Base-by-base conservation (phyloP, 306 rosid genomes). In the Lablab purpureus region DNA sequence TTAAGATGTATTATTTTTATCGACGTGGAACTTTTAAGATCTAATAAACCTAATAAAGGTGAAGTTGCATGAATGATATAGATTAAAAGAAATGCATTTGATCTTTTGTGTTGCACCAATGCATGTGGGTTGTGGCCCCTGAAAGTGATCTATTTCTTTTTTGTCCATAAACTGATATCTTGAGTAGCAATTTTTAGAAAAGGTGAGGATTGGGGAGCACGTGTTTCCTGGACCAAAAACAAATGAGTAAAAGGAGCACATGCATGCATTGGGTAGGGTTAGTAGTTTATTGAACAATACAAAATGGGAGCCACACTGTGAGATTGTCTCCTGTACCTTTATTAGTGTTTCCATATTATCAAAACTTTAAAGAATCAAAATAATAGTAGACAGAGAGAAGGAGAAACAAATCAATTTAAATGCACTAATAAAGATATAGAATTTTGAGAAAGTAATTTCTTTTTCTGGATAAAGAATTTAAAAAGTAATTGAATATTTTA, bases 261-360 rank as follows among this genome's bases (percentile, higher is more conserved):
- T 59, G 66, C 65, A 59, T 59, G 65, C 30, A 1, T 22, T 56
- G 64, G 14, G 17, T 56, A 22, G 37, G 37, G 37, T 32, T 32
- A 7, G 5, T 32, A 7, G 2, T 1, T 36, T 36, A 49, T 51
- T 56, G 76, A 56, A 40, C 15, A 28, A n/a, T 68, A 47, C 10
- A 71, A 71, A 28, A 71, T 30, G 70, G 76, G 18, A 12, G 69
- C 67, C 17, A 66, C 17, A 66, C 30, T 2, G 19, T 59, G 37
- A 25, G 0, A 11, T 62, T 62, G 67, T 32, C 46, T 17, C 23
- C 25, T 63, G 6, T 45, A 15, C 7, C 45, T 63, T 34, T 34
- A 34, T 34, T 34, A 32, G 36, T 32, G 36, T 32, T 32, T 32
- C 7, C 0, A 32, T 32, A 34, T 34, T 34, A 7, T 6, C 37